phyloP scores from a whole-genome alignment of 2,329 filamentous ascomycete species.

The Microsporum audouinii region DNA sequence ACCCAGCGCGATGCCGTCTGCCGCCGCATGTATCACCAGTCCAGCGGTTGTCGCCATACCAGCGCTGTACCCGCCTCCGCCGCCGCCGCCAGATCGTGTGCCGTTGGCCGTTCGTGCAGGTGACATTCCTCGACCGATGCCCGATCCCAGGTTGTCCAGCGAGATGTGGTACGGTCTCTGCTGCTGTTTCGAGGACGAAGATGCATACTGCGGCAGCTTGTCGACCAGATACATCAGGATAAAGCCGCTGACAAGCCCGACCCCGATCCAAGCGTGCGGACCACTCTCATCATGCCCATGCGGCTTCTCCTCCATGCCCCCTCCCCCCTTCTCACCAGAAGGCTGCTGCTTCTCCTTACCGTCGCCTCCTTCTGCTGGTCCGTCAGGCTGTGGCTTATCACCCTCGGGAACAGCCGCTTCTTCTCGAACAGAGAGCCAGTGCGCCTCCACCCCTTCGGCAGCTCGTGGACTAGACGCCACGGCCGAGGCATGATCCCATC shows the following conservation, averaged over 20 bases:
- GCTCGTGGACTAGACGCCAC: neutral
- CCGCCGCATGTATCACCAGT: conserved; percentile 88
- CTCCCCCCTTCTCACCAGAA: conserved; percentile 18
- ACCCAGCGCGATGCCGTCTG: conserved; percentile 90
- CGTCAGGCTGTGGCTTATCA: neutral
- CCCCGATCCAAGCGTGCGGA: conserved; percentile 67
- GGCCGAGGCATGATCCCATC: conserved; percentile 8
- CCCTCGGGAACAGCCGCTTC: neutral
- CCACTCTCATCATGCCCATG: conserved; percentile 37
- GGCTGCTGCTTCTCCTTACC: neutral
- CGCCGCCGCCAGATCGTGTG: conserved; percentile 27
- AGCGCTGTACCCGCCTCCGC: conserved; percentile 33
- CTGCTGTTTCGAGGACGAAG: conserved; percentile 51
- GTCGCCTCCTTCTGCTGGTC: neutral
- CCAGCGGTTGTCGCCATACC: conserved; percentile 76
- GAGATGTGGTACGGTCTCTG: conserved; percentile 74
- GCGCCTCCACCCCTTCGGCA: neutral
- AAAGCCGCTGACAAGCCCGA: conserved; percentile 79
- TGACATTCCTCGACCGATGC: conserved; percentile 36
- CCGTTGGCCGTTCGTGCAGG: conserved; percentile 28
- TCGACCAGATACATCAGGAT: conserved; percentile 96
- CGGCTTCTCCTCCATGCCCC: conserved; percentile 24
- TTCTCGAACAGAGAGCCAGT: neutral
- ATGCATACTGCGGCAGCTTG: conserved; percentile 62
- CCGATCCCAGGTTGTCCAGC: conserved; percentile 62